Evolutionary conservation across 2,329 filamentous ascomycete species (phyloP), one percentile per base, ranked within the genome.

Genomic region (Colletotrichum cereale): DNA sequence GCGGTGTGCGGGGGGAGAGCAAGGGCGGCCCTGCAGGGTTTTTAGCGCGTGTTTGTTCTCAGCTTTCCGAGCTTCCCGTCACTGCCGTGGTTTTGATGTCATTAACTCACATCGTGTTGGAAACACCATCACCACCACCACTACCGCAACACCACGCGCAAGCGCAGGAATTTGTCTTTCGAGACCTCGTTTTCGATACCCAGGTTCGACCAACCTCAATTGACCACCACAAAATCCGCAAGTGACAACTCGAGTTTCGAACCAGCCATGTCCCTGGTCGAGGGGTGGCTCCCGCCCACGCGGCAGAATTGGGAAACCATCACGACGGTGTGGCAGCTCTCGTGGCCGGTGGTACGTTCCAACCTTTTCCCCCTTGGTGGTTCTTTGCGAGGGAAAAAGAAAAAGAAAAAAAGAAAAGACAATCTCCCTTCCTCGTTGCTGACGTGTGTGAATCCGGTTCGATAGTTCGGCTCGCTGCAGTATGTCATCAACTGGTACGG

Each of bases 401-500:
- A n/a, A n/a, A n/a, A n/a, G n/a, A n/a, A n/a, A n/a, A n/a, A n/a
- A n/a, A n/a, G n/a, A n/a, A n/a, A n/a, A n/a, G n/a, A n/a, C n/a
- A n/a, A n/a, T 24, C 10, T 24, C 44, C 5, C 11, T 6, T 12
- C 2, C 2, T 4, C 48, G 14, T 26, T 31, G 14, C 48, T 52
- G 21, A 52, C 26, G 7, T 14, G 24, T 29, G 2, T 18, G 48
- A 4, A 4, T 12, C 7, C 48, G 12, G 0, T 8, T 16, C 24
- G 14, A 18, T 69, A 97, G 94, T 78, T 94, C 74, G 91, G 91
- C 0, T 87, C 90, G 1, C 62, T 89, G 29, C 95, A 97, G 89
- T 97, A 92, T 91, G 71, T 91, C 67, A 83, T 87, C n/a, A 87
- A 89, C 66, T 97, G 90, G 88, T 96, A 98, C 80, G 93, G 93